Evolutionary conservation across 2,329 filamentous ascomycete species (phyloP), one percentile per base, ranked within the genome.

Genomic region (Sarocladium strictum): DNA sequence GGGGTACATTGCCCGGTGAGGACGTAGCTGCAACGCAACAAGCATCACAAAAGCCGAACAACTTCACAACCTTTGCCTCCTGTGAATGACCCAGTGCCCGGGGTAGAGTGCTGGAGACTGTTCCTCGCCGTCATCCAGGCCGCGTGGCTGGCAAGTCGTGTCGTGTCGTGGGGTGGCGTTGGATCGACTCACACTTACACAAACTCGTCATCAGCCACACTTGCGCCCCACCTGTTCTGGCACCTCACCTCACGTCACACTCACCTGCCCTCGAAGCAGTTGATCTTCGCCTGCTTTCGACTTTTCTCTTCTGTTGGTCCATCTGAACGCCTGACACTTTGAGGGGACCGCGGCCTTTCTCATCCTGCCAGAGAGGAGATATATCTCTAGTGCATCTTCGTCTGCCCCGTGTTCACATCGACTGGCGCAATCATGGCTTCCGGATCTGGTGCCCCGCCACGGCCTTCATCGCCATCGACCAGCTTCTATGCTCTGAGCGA

Each of bases 401-500:
- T n/a, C n/a, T n/a, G n/a, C n/a, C n/a, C n/a, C 29, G 29, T 6
- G 38, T 11, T 17, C 19, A 23, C 6, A 43, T 43, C 38, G n/a
- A 43, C 38, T 43, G 38, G 38, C 14, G 38, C n/a, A 11, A 6
- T 21, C 47, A 51, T 51, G 47, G 26, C 47, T 33, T 55, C 54
- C 45, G 45, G 45, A 38, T 51, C 45, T 12, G 45, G 24, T 33
- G 60, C 62, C 57, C 63, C 63, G 56, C 70, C 62, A 35, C 72
- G 72, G 54, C 64, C 77, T 52, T 62, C 83, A 14, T 97, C 92
- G 33, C 91, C 92, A 2, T 82, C 89, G 2, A 90, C 86, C 53
- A 96, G 90, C 64, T 94, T 93, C 76, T 97, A 96, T 76, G 93
- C 93, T 65, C 78, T 97, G 78, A 96, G 90, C 70, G 95, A 99